Evolutionary conservation across 2,329 filamentous ascomycete species (phyloP), one percentile per base, ranked within the genome.

Genomic region (Cladorrhinum sp.): DNA sequence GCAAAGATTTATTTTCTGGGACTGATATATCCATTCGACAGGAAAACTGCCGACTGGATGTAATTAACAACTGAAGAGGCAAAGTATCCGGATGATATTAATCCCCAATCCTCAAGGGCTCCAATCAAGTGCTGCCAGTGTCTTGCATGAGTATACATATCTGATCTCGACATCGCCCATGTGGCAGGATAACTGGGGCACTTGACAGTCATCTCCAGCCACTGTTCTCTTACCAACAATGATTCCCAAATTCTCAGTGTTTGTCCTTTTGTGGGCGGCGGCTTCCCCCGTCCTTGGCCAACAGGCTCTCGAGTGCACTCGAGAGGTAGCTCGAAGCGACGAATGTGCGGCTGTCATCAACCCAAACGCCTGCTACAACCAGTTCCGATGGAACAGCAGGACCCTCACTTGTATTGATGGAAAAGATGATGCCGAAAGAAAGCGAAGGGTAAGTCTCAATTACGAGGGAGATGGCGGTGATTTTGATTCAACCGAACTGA

Each of bases 341-440:
- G 74, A 77, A 25, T 77, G 75, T 53, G 72, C 73, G 18, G 73
- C 70, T 36, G 75, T 77, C 29, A 73, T 76, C 62, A 73, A 77
- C 51, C 73, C 75, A 18, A 74, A 70, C 51, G 75, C 75, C 24
- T 77, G 75, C 67, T 77, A 77, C 65, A 77, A 77, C 65, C 67
- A 75, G 63, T 76, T 71, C 65, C 65, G 73, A 3, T 77, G 73
- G 64, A 67, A 65, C 57, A 58, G 71, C 8, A 72, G 71, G 55
- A 77, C 74, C 1, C 65, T 77, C 12, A 62, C 66, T 0, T 77
- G 75, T 57, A 75, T 77, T 36, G 73, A 73, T 6, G 75, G 73
- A 1, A 70, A 61, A 2, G 65, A 72, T 54, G 68, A 74, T 25
- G 62, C 72, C 0, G 72, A 74, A 13, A 68, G 69, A 51, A 66